phyloP scores from a whole-genome alignment of 306 rosid genomes.

The Vachellia pachyceras region DNA sequence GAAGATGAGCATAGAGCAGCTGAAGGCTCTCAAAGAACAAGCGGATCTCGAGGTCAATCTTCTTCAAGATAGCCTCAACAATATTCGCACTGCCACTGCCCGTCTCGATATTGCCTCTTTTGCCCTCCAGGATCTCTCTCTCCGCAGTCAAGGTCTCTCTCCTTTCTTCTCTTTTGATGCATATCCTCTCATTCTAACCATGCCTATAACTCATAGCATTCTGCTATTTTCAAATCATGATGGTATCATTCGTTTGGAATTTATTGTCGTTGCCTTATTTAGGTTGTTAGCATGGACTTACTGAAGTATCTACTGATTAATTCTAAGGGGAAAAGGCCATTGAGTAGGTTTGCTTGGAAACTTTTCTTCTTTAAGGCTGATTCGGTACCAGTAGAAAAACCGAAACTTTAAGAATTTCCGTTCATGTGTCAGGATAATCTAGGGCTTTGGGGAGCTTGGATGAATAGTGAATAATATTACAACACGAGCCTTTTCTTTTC shows the following conservation, averaged over 20 bases:
- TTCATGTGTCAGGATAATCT: neutral
- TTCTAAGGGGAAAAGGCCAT: neutral
- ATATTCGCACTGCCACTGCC: slow-evolving; percentile 85
- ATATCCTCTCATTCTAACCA: neutral
- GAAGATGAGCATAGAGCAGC: slow-evolving; percentile 89
- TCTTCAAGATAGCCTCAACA: slow-evolving; percentile 82
- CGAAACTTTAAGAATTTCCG: neutral
- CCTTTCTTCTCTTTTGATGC: neutral
- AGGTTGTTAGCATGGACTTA: neutral
- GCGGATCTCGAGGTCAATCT: slow-evolving; percentile 83
- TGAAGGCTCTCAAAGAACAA: slow-evolving; percentile 82
- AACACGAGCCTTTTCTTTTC: no score
- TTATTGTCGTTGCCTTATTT: neutral
- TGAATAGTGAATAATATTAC: neutral
- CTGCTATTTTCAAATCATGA: neutral
- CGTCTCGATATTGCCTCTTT: slow-evolving; percentile 84
- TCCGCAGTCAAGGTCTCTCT: slow-evolving; percentile 61
- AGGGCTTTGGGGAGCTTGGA: neutral
- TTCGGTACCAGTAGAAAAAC: neutral
- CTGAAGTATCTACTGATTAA: neutral
- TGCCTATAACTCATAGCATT: neutral
- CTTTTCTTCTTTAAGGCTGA: neutral
- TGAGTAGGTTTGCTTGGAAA: neutral
- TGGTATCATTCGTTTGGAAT: neutral
- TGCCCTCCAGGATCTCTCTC: slow-evolving; percentile 86